phyloP scores from a whole-genome alignment of 371 early-diverging fungal genomes.

The Circinella minor region DNA sequence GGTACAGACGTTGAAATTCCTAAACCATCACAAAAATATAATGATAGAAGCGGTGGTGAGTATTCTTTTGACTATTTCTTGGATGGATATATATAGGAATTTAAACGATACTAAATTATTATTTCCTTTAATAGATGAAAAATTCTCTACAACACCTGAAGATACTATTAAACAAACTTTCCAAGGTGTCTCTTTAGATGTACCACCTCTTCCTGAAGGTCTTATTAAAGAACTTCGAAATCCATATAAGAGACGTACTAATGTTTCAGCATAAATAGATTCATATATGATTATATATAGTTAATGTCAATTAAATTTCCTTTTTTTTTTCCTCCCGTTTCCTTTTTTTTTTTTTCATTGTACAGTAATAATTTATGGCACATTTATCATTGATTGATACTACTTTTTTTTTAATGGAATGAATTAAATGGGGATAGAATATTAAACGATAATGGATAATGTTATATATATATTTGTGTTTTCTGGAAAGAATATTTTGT shows the following conservation, averaged over 20 bases:
- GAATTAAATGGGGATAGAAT: no score
- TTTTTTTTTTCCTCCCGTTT: background rate
- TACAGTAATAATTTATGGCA: background rate
- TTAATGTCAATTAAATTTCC: background rate
- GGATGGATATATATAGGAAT: background rate
- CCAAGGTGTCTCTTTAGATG: slow-evolving; percentile 12
- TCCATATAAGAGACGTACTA: slow-evolving; percentile 32
- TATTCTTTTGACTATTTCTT: background rate
- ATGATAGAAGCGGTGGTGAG: slow-evolving; percentile 38
- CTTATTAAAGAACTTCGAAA: slow-evolving; percentile 49
- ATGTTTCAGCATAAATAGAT: background rate
- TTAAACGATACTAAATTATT: background rate
- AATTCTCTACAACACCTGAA: slow-evolving; percentile 42
- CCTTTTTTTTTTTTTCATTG: background rate
- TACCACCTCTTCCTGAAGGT: slow-evolving; percentile 44
- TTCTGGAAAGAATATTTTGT: no score
- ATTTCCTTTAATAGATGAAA: slow-evolving; percentile 26
- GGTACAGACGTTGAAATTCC: slow-evolving; percentile 54
- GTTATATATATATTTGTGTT: no score
- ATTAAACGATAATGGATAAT: no score
- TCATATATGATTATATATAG: background rate
- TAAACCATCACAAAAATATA: slow-evolving; percentile 44
- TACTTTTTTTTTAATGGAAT: no score
- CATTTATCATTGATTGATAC: no score
- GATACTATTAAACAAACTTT: slow-evolving; percentile 40